These are phyloP conservation scores for Mrakia gelida DNA, from an alignment of 768 basidiomycete genomes.

Conservation along the genomic window DNA sequence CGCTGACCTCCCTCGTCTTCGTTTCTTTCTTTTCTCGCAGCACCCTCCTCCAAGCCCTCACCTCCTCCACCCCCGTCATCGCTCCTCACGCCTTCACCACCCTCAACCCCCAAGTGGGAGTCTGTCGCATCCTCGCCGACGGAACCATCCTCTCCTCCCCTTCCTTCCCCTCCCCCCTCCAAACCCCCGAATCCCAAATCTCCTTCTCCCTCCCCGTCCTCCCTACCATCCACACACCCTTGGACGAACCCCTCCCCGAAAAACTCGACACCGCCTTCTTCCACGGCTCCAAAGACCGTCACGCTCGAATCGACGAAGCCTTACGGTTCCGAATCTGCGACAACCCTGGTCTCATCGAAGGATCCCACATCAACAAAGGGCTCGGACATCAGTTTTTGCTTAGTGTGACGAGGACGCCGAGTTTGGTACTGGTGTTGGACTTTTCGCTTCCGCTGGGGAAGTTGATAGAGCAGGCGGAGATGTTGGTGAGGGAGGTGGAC, in stretches of 20 bases:
- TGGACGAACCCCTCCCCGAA: conserved; percentile 66
- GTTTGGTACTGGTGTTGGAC: conserved; percentile 89
- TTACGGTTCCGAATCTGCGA: conserved; percentile 94
- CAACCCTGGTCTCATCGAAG: conserved; percentile 85
- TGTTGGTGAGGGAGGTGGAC: conserved; percentile 77
- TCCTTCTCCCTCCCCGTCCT: conserved; percentile 23
- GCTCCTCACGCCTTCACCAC: conserved; percentile 94
- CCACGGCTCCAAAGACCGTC: background rate
- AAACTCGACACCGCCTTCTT: conserved; percentile 68
- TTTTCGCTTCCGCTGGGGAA: conserved; percentile 49
- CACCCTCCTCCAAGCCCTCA: conserved; percentile 82
- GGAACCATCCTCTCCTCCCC: conserved; percentile 31
- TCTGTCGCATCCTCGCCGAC: conserved; percentile 41
- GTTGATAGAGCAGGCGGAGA: conserved; percentile 51
- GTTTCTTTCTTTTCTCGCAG: conserved; percentile 45
- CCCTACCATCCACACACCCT: background rate
- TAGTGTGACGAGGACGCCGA: conserved; percentile 84
- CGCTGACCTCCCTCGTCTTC: background rate
- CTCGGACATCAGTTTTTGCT: conserved; percentile 91
- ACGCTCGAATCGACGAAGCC: conserved; percentile 46
- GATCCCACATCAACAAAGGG: conserved; percentile 82
- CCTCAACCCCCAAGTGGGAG: conserved; percentile 86
- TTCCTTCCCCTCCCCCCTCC: background rate
- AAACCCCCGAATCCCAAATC: conserved; percentile 22
- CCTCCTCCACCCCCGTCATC: conserved; percentile 77